Percentiles rank a stretch among this genome's conserved stretches.
phyloP scores from a whole-genome alignment of 257 asterid species.

The Solanum ossicruentum region DNA sequence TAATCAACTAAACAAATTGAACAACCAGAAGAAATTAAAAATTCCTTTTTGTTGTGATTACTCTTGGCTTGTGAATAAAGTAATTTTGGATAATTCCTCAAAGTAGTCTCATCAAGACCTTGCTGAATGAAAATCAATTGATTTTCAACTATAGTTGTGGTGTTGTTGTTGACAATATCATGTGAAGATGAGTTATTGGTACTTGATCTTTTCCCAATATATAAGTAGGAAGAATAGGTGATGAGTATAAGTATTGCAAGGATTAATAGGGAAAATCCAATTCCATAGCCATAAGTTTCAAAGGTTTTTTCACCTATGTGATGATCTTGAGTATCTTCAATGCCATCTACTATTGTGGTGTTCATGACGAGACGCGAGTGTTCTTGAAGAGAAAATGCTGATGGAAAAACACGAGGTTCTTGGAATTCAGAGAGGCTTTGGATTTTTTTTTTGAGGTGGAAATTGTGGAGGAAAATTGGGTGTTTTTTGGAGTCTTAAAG shows the following conservation, averaged over 20 bases:
- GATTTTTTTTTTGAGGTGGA: not conserved
- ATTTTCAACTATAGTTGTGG: not conserved
- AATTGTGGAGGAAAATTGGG: not conserved
- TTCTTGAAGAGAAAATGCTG: not conserved
- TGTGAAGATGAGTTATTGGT: not conserved
- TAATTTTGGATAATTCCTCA: conserved; percentile 26
- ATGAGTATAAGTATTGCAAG: conserved; percentile 14
- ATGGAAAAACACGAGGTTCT: not conserved
- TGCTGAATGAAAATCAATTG: not conserved
- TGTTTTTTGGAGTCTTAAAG: not conserved
- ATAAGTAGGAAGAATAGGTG: conserved; percentile 24
- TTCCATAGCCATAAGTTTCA: conserved; percentile 22
- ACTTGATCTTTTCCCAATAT: not conserved
- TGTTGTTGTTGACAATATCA: not conserved
- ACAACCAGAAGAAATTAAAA: conserved; percentile 19
- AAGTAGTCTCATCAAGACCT: conserved; percentile 25
- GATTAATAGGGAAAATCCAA: conserved; percentile 17
- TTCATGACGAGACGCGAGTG: not conserved
- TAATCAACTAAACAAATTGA: conserved; percentile 52
- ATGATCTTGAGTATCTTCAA: not conserved
- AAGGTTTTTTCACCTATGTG: not conserved
- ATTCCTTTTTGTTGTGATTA: not conserved
- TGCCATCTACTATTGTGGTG: not conserved
- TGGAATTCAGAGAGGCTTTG: not conserved
- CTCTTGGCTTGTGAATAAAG: conserved; percentile 22